Percentiles rank a stretch among this genome's conserved stretches.
These are phyloP conservation scores for Conticribra weissflogii DNA, from an alignment of 108 stramenopile species.

Conservation along the genomic window DNA sequence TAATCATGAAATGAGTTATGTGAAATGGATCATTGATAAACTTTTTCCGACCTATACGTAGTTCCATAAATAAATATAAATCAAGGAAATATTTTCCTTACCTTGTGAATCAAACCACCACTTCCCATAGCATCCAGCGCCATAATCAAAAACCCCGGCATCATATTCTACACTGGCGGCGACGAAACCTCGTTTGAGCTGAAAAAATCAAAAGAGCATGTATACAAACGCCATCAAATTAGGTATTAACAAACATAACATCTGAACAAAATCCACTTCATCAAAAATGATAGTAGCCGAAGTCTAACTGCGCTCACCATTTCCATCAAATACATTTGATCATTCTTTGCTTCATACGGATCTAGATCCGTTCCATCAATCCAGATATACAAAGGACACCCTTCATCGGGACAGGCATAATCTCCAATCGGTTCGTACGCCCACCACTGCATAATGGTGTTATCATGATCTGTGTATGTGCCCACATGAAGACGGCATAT, in stretches of 20 bases:
- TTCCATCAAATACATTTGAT: background rate
- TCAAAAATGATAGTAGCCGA: too few species aligned
- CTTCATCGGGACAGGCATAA: background rate
- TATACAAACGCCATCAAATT: background rate
- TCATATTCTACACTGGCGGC: background rate
- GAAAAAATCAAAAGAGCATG: background rate
- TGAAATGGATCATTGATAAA: too few species aligned
- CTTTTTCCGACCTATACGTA: too few species aligned
- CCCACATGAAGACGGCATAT: background rate
- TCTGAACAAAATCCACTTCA: too few species aligned
- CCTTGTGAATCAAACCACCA: background rate
- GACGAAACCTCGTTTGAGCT: slow-evolving; percentile 1
- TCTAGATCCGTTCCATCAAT: background rate
- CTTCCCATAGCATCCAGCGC: background rate
- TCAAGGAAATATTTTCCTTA: too few species aligned
- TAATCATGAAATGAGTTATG: too few species aligned
- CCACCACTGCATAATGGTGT: background rate
- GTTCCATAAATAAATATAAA: too few species aligned
- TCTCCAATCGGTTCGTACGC: background rate
- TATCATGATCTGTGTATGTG: background rate
- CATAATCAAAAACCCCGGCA: background rate
- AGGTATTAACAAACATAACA: too few species aligned
- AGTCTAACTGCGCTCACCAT: too few species aligned
- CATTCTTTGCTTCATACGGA: background rate
- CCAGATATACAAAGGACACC: background rate